Evolutionary conservation across 2,329 filamentous ascomycete genomes (phyloP).

Genomic region (Mycosphaerella sp.): DNA sequence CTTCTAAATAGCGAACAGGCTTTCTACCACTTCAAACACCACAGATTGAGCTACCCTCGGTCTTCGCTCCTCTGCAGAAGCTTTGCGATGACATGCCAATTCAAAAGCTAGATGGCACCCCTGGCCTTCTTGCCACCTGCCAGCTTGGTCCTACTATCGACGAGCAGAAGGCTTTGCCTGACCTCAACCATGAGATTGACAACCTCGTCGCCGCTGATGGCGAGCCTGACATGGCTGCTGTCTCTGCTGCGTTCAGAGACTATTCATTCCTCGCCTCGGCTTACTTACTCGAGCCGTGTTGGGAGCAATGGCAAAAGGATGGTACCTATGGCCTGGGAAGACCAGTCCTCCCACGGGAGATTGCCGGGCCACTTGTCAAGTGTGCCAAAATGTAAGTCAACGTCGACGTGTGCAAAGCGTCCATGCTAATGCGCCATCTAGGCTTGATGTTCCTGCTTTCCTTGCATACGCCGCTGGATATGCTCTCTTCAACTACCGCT

Average conservation of each 20-base stretch:
- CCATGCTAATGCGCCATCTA: slow-evolving; percentile 26
- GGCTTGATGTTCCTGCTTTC: slow-evolving; percentile 75
- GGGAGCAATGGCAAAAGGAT: slow-evolving; percentile 61
- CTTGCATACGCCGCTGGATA: slow-evolving; percentile 73
- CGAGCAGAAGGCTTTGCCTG: slow-evolving; percentile 57
- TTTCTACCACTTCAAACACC: slow-evolving; percentile 60
- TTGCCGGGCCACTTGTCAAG: slow-evolving; percentile 74
- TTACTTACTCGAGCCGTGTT: slow-evolving; percentile 87
- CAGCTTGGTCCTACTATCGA: slow-evolving; percentile 69
- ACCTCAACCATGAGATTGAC: slow-evolving; percentile 62
- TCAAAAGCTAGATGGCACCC: slow-evolving; percentile 62
- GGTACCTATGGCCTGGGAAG: slow-evolving; percentile 67
- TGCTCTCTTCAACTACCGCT: slow-evolving; percentile 56
- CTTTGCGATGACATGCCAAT: slow-evolving; percentile 74
- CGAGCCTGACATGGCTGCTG: slow-evolving; percentile 63
- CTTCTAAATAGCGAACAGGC: slow-evolving; percentile 28
- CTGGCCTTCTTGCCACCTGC: slow-evolving; percentile 69
- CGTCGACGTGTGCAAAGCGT: not conserved
- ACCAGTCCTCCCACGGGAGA: slow-evolving; percentile 62
- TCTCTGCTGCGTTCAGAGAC: slow-evolving; percentile 85
- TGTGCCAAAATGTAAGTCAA: slow-evolving; percentile 74
- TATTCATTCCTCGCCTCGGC: slow-evolving; percentile 87
- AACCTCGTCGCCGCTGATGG: slow-evolving; percentile 46
- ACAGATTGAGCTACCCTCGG: slow-evolving; percentile 54
- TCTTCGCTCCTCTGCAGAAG: slow-evolving; percentile 66